Base-by-base conservation (phyloP, 176 grass and related monocot genomes). In the Cenchrus purpureus region DNA sequence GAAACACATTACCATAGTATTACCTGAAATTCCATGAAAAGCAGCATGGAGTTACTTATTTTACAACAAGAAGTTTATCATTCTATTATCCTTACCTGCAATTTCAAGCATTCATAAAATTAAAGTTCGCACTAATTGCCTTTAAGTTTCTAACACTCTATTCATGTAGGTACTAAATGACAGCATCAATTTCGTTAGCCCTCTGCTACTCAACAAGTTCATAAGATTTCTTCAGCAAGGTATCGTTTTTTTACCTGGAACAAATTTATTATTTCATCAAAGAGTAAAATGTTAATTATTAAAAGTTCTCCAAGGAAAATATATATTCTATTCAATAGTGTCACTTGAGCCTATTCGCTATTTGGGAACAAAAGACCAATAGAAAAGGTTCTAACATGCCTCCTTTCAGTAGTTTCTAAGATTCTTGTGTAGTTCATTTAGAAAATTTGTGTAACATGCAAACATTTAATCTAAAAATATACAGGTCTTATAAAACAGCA, bases 141-240 rank as follows among this genome's bases (percentile, higher is more conserved):
- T 66, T 65, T 25, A 34, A 68, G 59, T 75, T 34, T 84, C 55
- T 86, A 51, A 58, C 68, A 67, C 82, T 80, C 42, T 22, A 79
- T 63, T 73, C 52, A 57, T 71, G 67, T 81, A 97, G 92, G 89
- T 92, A 83, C 76, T 93, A 91, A 97, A 97, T 91, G 95, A 97
- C 77, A 75, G 90, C 68, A 86, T 97, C 71, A 82, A n/a, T 86
- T 98, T 98, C 85, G 67, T 95, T 76, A 90, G 87, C 42, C 95
- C 95, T 20, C 80, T 98, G 80, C 73, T 98, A 28, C 84, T 95
- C 48, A 98, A 98, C 80, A 93, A 85, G 80, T 92, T 98, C 32
- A 98, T 98, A 74, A 90, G 61, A 65, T 90, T 87, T 81, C 89
- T 98, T 90, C 91, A 98, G 79, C 57, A 98, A 92, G 95, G 93